Evolutionary conservation across 164 flowering plant species (phyloP), one percentile per base, ranked within the genome.

Genomic region (Magnolia officinalis): DNA sequence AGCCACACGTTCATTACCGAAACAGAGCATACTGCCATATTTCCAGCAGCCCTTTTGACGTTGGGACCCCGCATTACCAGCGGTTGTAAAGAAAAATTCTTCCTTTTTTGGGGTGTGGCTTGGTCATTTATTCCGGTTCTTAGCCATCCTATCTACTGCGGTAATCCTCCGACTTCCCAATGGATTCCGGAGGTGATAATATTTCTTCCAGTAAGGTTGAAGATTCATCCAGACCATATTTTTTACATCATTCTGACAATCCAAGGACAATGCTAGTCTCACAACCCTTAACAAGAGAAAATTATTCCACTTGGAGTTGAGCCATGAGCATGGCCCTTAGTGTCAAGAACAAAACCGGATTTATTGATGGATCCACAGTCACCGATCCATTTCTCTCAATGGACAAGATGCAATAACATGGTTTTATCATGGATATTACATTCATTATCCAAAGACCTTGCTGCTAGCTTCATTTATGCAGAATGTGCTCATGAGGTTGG

Each of bases 381-480:
- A 52, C 16, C 8, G n/a, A 21, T 58, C 2, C 65, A 7, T 8
- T 24, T 6, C 16, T 20, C 29, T 52, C 65, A n/a, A 23, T 72
- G 74, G 74, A 58, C 21, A 8, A 24, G 50, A 23, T 52, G 65
- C n/a, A 72, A 72, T 29, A 6, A 72, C 23, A 2, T 58, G 31
- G 37, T 73, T 8, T 26, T 59, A 2, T 73, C 75, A 16, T 73
- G 75, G 51, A 73, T 61, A 55, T 11, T 73, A 1, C 61, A 61
- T 37, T 59, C 67, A 1, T 6, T 73, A 16, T 59, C 63, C 67
- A 73, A 59, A 29, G 75, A 73, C 9, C 19, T 73, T 37, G 23
- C 51, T 8, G 67, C 49, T 0, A 72, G 74, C 58, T 31, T 63
- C 10, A 73, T 61, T 24, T 73, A 73, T 31, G 67, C 50, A 24